Base-by-base conservation (phyloP, 1,284 basidiomycete genomes). In the Cystobasidium slooffiae region DNA sequence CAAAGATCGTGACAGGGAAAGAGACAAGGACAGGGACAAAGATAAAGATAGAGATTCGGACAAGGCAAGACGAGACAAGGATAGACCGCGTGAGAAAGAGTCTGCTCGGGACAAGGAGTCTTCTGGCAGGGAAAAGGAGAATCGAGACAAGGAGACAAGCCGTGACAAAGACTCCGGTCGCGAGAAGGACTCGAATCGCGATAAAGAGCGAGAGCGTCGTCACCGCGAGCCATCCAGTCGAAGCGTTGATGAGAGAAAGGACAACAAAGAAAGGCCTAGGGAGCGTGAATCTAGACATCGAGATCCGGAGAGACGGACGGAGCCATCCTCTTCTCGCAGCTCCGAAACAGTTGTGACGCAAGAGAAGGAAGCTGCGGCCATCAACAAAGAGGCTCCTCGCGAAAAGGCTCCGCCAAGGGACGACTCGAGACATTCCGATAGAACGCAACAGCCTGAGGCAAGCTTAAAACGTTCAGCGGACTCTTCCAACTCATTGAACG, bases 121-220 rank as follows among this genome's bases (percentile, higher is more conserved):
- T 75, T 22, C 51, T 52, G 44, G 31, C 31, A 31, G 31, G 31
- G 31, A 76, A 78, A 43, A 68, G 76, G 56, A 72, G 22, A 46
- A 58, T 8, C 41, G 65, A 58, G 74, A 51, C 16, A 39, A 24
- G 31, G 78, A 47, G 81, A 80, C 22, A 68, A 46, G 22, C 22
- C 47, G 69, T 37, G 78, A 80, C 9, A 76, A 76, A 46, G 78
- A 80, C 58, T 56, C 53, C 53, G 31, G 16, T 24, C 53, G 76
- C 31, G 78, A 80, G 6, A 78, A 79, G 62, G 68, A 77, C 14
- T 49, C 67, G 16, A 70, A 44, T 43, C 74, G 74, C 55, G 76
- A 75, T 14, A 77, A 75, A 64, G 76, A 74, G 41, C 80, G 84
- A 39, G 83, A 86, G 64, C 80, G 84, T 49, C 39, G 75, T 58